Base-by-base conservation (phyloP, 176 grass and related monocot species). In the Eremochloa ophiuroides region DNA sequence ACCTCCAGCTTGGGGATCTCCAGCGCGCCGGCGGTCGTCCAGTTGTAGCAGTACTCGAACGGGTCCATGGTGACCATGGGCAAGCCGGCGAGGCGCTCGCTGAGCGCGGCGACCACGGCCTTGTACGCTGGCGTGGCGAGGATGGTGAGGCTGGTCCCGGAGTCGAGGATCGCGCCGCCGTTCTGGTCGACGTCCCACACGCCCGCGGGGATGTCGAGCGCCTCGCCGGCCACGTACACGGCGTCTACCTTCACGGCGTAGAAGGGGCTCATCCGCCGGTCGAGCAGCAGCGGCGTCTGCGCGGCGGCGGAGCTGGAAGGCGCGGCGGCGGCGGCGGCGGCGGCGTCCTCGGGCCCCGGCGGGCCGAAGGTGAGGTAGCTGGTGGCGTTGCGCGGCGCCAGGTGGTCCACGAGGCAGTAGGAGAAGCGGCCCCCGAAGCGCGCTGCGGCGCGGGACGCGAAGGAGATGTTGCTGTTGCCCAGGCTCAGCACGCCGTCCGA, bases 371-470 rank as follows among this genome's bases (percentile, higher is more conserved):
- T 91, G 86, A 95, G 90, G 73, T 87, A 90, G 84, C 90, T 91
- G 60, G 95, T 91, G 84, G 88, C 81, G 78, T 93, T 95, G 85
- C 91, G 91, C 50, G 93, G 93, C 33, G 89, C 85, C 31, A 99
- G 91, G 86, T 99, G 96, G 80, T 99, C 96, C 17, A 99, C 96
- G n/a, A 99, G 91, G 88, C 93, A 99, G 84, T 99, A 95, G 66
- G 96, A 95, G 93, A 99, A 99, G 50, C 85, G 82, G 28, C 91
- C 90, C 0, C 93, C 93, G 80, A 95, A 98, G 77, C 86, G 85
- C 10, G 86, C 79, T 39, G 92, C 84, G 72, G 93, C 96, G 43
- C 87, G 87, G 15, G 86, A 74, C 26, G 96, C 81, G 76, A 99
- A 99, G 42, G 96, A 99, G 85, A 91, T 84, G 72, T 83, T 56